Evolutionary conservation across 2,329 filamentous ascomycete species (phyloP), one percentile per base, ranked within the genome.

Genomic region (Bipolaris cookei): DNA sequence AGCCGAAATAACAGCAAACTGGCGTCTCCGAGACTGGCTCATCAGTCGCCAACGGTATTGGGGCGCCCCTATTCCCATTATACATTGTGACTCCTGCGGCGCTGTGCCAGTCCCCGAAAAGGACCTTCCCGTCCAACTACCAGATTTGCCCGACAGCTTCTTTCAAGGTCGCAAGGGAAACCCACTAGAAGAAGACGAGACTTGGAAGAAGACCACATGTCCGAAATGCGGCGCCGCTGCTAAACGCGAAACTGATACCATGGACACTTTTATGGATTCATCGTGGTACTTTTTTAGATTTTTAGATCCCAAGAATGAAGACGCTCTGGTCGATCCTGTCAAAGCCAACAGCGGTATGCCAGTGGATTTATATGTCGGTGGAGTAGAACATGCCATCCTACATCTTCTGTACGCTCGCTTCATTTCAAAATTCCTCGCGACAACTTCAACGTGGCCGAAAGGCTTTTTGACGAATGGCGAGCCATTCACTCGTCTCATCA

Each of bases 181-280:
- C 67, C 90, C 91, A 0, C 81, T 96, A 16, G 90, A 90, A 63
- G 83, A 85, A 18, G 86, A 88, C 1, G 78, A 86, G 11, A 86
- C 89, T 6, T 97, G 91, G 87, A 82, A 91, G 43, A 86, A 92
- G 66, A 90, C 88, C 0, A 75, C 81, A 2, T 97, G 92, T 70
- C 92, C 92, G 4, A 85, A 85, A 65, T 97, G 92, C 68, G 79
- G 83, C 14, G 82, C 84, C 1, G 78, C 86, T 21, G 92, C 91
- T 6, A 89, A 87, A 72, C 85, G 92, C 62, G 92, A 97, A 63
- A 96, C 92, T 0, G 92, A 97, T 73, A 97, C 92, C 2, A 96
- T 97, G 92, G 92, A 97, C 75, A 97, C 92, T 0, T 97, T 97
- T 77, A 92, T 97, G 59, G 92, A 96, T 77, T 96, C 92, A 1